A percentile compares a stretch with the other conserved stretches of the same genome.
Evolutionary conservation across 108 stramenopile genomes (phyloP).

Genomic region (Cyclotella cryptica): DNA sequence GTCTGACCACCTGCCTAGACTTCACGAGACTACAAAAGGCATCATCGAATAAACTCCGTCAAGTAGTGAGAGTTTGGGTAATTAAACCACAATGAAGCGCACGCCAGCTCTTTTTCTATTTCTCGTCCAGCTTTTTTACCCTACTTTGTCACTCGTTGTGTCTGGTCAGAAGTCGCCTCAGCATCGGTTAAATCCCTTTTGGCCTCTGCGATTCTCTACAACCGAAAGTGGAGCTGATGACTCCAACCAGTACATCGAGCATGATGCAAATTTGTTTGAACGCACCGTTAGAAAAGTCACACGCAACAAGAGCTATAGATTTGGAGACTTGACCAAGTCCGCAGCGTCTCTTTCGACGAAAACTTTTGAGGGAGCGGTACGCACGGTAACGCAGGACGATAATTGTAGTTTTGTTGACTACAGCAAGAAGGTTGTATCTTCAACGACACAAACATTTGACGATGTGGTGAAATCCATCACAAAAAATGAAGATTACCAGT

Average conservation of each 20-base stretch:
- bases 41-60: no score
- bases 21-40: no score
- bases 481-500: conserved; percentile 35
- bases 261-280: conserved; percentile 26
- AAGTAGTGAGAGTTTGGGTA: no score
- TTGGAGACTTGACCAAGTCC: conserved; percentile 36
- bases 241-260: not conserved
- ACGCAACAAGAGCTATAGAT: conserved; percentile 29
- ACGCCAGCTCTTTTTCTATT: not conserved
- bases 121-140: not conserved
- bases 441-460: conserved; percentile 24
- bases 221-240: not conserved
- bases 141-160: conserved; percentile 6
- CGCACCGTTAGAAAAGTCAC: conserved; percentile 32
- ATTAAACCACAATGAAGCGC: not conserved
- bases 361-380: conserved; percentile 25
- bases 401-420: conserved; percentile 45
- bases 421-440: conserved; percentile 27
- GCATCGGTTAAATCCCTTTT: not conserved
- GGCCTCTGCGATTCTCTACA: not conserved
- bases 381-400: conserved; percentile 30
- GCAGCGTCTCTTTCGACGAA: conserved; percentile 17
- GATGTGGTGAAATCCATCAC: conserved; percentile 30
- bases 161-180: not conserved
- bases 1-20: no score